Conservation (phyloP, 2,329 filamentous ascomycete genomes). For the Cryoendolithus antarcticus region DNA sequence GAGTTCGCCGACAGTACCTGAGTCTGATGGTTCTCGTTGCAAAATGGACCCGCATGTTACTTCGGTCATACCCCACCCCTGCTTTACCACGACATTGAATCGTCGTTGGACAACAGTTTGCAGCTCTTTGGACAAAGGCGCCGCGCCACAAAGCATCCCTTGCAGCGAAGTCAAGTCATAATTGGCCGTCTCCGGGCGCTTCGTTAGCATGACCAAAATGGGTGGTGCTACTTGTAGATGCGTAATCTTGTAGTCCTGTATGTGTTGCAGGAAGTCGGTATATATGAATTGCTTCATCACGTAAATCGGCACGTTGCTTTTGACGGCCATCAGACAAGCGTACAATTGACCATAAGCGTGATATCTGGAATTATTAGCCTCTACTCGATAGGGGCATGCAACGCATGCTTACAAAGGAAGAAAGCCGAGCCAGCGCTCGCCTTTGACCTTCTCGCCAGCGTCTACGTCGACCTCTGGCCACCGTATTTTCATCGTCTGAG, state of each 20-base stretch:
- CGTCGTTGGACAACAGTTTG: conserved; percentile 25
- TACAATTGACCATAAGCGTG: conserved; percentile 49
- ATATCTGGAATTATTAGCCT: conserved; percentile 24
- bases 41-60: conserved; percentile 54
- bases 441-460: conserved; percentile 11
- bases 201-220: conserved; percentile 60
- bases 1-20: conserved; percentile 51
- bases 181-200: conserved; percentile 52
- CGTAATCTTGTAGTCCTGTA: conserved; percentile 58
- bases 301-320: conserved; percentile 53
- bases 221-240: conserved; percentile 58
- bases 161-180: conserved; percentile 58
- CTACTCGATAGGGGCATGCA: too few species aligned
- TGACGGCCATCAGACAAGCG: conserved; percentile 49
- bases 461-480: conserved; percentile 17
- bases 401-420: conserved; percentile 22
- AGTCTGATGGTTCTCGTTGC: too few species aligned
- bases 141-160: conserved; percentile 51
- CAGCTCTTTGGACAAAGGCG: conserved; percentile 41
- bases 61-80: conserved; percentile 81
- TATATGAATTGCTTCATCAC: conserved; percentile 73
- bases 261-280: conserved; percentile 53
- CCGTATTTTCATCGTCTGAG: conserved; percentile 32
- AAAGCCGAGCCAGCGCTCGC: conserved; percentile 38
- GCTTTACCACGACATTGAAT: conserved; percentile 44